Base-by-base conservation (phyloP, 164 flowering plant genomes). In the Nelumbo lutea region DNA sequence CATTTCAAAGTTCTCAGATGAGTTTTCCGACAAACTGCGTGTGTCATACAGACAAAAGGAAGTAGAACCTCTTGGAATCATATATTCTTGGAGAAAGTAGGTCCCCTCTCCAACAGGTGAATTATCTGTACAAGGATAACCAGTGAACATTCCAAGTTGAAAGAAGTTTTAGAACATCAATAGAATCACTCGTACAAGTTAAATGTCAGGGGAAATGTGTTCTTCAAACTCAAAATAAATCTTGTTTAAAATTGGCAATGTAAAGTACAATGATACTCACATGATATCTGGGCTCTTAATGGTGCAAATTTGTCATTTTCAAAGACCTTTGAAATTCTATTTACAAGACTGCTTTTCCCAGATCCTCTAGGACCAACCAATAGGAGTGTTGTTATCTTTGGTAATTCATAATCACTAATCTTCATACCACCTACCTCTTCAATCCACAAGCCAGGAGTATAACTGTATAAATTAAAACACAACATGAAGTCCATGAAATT, bases 311-410 rank as follows among this genome's bases (percentile, higher is more conserved):
- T 73, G 76, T 82, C 85, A 64, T 77, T 81, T 66, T 89, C 93
- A 63, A 93, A 79, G 67, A 80, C 81, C 73, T 79, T 82, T 2
- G 89, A 87, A 45, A 93, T 88, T 73, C 73, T 81, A 72, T 93
- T 90, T 43, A 93, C 73, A 68, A 93, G 93, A 70, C 86, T 87
- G 75, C 98, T 93, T 74, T 93, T 93, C 48, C 98, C 98, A 43
- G 93, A 89, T 60, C 92, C 87, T 74, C 77, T 82, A 15, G 88
- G 93, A 67, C 98, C 96, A 73, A 93, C 59, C 68, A 93, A 62
- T 64, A 90, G 3, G 10, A 93, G 83, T 3, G 89, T 63, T 48
- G 88, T 85, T 10, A 82, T 81, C 68, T 77, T 68, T 66, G 96
- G 98, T 13, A 89, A 75, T 55, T 81, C 78, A 71, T 80, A 85